A percentile compares a stretch with the other conserved stretches of the same genome.
These are phyloP conservation scores for Trametes sp. DNA, from an alignment of 1,284 basidiomycete species.

Conservation along the genomic window DNA sequence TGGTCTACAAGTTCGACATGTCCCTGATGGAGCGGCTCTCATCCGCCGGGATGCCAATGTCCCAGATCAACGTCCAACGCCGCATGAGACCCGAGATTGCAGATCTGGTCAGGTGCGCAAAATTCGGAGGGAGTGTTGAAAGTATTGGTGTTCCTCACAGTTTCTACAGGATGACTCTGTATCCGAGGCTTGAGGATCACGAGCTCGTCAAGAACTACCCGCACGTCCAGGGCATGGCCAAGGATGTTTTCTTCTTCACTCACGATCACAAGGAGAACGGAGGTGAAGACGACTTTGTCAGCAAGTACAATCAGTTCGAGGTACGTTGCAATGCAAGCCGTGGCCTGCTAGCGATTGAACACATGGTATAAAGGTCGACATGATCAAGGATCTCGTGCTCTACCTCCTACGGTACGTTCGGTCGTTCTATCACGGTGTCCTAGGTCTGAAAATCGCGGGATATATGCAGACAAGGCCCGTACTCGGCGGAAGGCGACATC, in stretches of 20 bases:
- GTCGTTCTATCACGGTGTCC: background rate
- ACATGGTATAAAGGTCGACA: constrained; percentile 53
- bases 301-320: constrained; percentile 73
- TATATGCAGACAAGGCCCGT: constrained; percentile 42
- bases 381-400: constrained; percentile 75
- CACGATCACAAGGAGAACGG: constrained; percentile 63
- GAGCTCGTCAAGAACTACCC: constrained; percentile 57
- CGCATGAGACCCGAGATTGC: constrained; percentile 56
- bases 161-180: constrained; percentile 60
- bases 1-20: constrained; percentile 53
- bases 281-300: constrained; percentile 62
- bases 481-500: constrained; percentile 60
- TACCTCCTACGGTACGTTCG: constrained; percentile 58
- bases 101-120: constrained; percentile 45
- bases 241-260: constrained; percentile 66
- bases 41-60: constrained; percentile 48
- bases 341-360: background rate
- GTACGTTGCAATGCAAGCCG: constrained; percentile 43
- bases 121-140: background rate
- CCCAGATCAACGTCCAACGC: constrained; percentile 49
- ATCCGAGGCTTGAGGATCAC: constrained; percentile 66
- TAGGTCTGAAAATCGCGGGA: background rate
- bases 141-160: background rate
- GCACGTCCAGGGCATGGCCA: constrained; percentile 60
- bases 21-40: constrained; percentile 58